Percentiles rank a stretch among this genome's conserved stretches.
Evolutionary conservation across 139 green algal genomes (phyloP).

Genomic region (Chlorella sp.): DNA sequence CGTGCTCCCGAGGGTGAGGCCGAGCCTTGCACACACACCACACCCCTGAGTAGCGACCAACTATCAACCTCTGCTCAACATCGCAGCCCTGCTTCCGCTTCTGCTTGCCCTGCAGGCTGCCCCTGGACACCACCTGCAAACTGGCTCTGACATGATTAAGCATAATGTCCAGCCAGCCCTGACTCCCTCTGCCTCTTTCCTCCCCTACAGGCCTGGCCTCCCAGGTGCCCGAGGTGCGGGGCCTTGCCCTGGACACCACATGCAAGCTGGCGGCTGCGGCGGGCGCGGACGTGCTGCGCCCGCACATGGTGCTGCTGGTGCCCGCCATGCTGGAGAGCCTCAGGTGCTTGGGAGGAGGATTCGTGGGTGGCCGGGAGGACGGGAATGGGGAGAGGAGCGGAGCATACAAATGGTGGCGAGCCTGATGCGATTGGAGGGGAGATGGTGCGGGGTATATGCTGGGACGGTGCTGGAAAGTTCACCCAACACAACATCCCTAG

Average conservation of each 20-base stretch:
- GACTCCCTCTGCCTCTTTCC: background rate
- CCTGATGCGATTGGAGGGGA: too few species aligned
- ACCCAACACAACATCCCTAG: too few species aligned
- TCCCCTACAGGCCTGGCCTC: conserved; percentile 15
- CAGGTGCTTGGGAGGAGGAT: conserved; percentile 5
- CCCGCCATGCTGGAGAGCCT: conserved; percentile 84
- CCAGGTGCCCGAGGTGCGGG: conserved; percentile 57
- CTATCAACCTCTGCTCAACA: too few species aligned
- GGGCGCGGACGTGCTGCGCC: conserved; percentile 51
- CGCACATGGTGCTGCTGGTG: conserved; percentile 73
- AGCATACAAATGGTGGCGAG: too few species aligned
- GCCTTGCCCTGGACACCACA: conserved; percentile 61
- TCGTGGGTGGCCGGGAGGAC: background rate
- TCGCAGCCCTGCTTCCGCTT: too few species aligned
- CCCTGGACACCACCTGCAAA: background rate
- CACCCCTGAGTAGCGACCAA: too few species aligned
- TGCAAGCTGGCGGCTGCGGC: conserved; percentile 58
- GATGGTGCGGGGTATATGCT: too few species aligned
- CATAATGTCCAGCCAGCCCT: too few species aligned
- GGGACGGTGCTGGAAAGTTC: too few species aligned
- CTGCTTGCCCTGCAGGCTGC: background rate
- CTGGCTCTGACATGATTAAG: too few species aligned
- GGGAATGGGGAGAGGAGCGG: background rate
- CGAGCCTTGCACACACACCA: too few species aligned
- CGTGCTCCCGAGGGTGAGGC: background rate